Base-by-base conservation (phyloP, 176 grass and related monocot species). In the Poa pratensis region DNA sequence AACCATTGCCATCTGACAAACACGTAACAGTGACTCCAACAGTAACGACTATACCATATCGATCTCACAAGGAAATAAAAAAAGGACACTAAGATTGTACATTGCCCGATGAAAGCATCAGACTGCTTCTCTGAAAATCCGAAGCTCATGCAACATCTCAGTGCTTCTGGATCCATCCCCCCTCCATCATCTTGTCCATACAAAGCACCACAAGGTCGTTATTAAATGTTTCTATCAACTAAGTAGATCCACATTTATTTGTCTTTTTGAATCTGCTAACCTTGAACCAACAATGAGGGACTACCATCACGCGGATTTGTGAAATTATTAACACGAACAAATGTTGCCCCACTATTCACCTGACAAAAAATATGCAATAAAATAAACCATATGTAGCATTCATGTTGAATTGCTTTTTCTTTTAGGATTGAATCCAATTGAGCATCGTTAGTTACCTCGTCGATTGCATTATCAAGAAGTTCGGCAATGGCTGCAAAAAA, bases 91-190 rank as follows among this genome's bases (percentile, higher is more conserved):
- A 75, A n/a, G 45, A 73, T 26, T 52, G 78, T 96, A 99, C 97
- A 99, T 84, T 99, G 97, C 61, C 97, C 97, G 30, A 99, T 99
- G 58, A 88, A 94, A 84, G 88, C 77, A 83, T 92, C 96, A 72
- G 92, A 94, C 43, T 92, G 92, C 82, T 99, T 99, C 82, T 99
- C 94, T 5, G 97, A 99, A 92, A 96, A 99, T 55, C 97, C 97
- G 82, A 99, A 99, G 84, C 97, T 96, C 90, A 99, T 92, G 84
- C 97, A 99, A 52, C 90, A 55, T 53, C 94, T 89, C 53, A 99
- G 67, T 1, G 84, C 86, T 80, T 94, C 91, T 50, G 91, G 88
- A 82, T 96, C 90, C 97, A 99, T 99, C 78, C 97, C 97, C 42
- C 97, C 97, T 92, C 97, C 97, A 80, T 99, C 76, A 86, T 99